Evolutionary conservation across 1,284 basidiomycete species (phyloP).

Genomic region (Cystobasidium pallidum): DNA sequence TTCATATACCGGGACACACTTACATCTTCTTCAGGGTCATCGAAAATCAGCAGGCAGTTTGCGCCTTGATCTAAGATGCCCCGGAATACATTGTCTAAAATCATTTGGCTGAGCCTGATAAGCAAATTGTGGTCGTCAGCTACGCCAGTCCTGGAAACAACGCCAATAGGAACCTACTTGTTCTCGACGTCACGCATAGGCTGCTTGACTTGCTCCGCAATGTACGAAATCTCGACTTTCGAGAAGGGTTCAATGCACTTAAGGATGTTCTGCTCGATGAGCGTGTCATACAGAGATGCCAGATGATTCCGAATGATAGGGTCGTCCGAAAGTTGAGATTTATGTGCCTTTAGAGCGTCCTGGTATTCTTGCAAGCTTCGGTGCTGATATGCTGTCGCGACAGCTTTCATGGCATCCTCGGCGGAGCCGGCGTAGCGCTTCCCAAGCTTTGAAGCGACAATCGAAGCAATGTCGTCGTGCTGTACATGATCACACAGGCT

Average conservation of each 20-base stretch:
- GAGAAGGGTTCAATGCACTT: constrained; percentile 95
- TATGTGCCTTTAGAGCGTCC: constrained; percentile 81
- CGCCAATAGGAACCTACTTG: constrained; percentile 66
- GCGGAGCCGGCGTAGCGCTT: constrained; percentile 77
- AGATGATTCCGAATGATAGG: constrained; percentile 93
- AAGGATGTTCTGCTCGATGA: constrained; percentile 91
- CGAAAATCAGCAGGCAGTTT: constrained; percentile 87
- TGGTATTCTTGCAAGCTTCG: constrained; percentile 89
- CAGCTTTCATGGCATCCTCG: constrained; percentile 92
- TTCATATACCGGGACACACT: constrained; percentile 27
- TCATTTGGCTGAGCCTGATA: constrained; percentile 89
- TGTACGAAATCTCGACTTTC: constrained; percentile 84
- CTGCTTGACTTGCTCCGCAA: constrained; percentile 87
- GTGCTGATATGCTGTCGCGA: constrained; percentile 89
- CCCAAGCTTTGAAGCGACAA: constrained; percentile 84
- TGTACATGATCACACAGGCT: constrained; percentile 55
- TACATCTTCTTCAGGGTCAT: constrained; percentile 74
- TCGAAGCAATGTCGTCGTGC: constrained; percentile 89
- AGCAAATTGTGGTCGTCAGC: background rate
- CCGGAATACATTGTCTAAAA: constrained; percentile 90
- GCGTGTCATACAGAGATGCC: constrained; percentile 87
- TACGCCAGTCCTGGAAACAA: background rate
- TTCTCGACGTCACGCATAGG: constrained; percentile 88
- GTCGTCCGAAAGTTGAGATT: constrained; percentile 86
- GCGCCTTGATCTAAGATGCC: constrained; percentile 94